Evolutionary conservation across 1,139 yeast genomes (phyloP).

Genomic region (Diutina siamensis): DNA sequence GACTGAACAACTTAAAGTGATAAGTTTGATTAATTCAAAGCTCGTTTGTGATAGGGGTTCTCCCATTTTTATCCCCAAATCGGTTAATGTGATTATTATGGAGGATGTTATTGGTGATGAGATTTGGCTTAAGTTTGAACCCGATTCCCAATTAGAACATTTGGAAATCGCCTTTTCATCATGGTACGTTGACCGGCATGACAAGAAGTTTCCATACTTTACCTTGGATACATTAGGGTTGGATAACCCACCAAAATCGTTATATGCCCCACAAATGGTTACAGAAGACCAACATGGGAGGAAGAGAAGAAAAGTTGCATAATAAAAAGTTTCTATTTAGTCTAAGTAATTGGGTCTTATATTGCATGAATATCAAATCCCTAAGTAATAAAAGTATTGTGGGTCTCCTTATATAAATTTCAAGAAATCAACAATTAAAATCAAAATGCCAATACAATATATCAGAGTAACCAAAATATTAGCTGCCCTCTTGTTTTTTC

Average conservation of each 20-base stretch:
- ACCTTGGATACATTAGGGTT: not conserved
- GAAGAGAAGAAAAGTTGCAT: not conserved
- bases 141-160: not conserved
- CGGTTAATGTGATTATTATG: not conserved
- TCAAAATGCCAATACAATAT: not conserved
- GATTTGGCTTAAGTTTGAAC: not conserved
- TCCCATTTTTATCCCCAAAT: not conserved
- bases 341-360: too few relatives aligned
- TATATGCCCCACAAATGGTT: not conserved
- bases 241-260: not conserved
- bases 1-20: not conserved
- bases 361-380: too few relatives aligned
- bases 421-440: conserved; percentile 1
- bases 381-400: too few relatives aligned
- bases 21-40: not conserved
- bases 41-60: not conserved
- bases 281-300: not conserved
- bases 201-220: not conserved
- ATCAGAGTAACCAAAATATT: conserved; percentile 38
- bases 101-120: not conserved
- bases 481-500: conserved; percentile 60
- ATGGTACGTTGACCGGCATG: not conserved
- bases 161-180: not conserved
- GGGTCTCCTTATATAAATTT: conserved; percentile 2
- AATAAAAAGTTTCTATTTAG: too few relatives aligned